Evolutionary conservation across 345 rosid genomes (phyloP).

Genomic region (Erodium maritimum): DNA sequence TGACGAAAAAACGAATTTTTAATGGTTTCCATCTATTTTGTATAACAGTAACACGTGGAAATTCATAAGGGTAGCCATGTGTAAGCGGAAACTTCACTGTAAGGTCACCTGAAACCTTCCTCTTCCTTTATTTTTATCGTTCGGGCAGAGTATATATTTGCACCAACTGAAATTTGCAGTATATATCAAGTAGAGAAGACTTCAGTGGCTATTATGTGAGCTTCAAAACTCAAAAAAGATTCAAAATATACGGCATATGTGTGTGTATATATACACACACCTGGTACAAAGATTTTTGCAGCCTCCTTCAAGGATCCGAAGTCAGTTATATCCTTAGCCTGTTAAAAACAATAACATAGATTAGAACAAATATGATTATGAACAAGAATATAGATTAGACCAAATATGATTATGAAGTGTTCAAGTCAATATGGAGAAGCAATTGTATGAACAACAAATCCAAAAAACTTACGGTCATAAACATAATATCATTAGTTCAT

Average conservation of each 20-base stretch:
- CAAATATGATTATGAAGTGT: background rate
- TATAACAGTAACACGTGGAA: too few species aligned
- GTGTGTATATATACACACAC: too few species aligned
- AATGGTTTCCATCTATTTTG: too few species aligned
- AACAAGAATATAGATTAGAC: background rate
- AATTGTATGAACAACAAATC: background rate
- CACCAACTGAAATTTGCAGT: conserved; percentile 43
- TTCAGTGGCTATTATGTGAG: background rate
- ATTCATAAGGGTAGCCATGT: too few species aligned
- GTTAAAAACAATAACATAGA: conserved; percentile 14
- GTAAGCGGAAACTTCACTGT: background rate
- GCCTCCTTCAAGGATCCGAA: conserved; percentile 81
- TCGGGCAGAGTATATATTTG: conserved; percentile 66
- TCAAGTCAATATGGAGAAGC: background rate
- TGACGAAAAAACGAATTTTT: too few species aligned
- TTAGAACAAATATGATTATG: conserved; percentile 4
- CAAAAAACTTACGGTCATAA: too few species aligned
- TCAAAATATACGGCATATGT: conserved; percentile 15
- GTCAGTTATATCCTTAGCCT: conserved; percentile 79
- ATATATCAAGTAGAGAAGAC: background rate
- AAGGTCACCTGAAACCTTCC: conserved; percentile 60
- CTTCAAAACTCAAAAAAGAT: background rate
- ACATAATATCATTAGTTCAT: background rate
- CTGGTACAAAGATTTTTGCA: conserved; percentile 78
- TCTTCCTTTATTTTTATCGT: conserved; percentile 87